phyloP scores from a whole-genome alignment of 495 filamentous ascomycete species.

The Tuber borchii region DNA sequence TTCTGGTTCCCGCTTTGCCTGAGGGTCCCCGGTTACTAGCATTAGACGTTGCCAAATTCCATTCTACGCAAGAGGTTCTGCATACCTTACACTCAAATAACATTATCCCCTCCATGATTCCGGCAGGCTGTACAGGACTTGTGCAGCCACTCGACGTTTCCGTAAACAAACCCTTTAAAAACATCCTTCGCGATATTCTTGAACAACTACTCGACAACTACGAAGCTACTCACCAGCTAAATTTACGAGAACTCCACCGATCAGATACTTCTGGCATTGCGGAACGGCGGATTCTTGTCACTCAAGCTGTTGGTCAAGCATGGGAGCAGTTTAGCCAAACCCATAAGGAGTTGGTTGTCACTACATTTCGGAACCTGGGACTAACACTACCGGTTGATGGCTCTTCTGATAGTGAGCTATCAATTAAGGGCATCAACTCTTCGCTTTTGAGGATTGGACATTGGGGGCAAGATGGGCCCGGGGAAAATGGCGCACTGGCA shows the following conservation, averaged over 20 bases:
- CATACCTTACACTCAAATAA: neutral
- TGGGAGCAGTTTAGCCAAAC: slow-evolving; percentile 11
- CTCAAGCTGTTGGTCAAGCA: slow-evolving; percentile 6
- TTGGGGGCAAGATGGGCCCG: neutral
- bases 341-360: slow-evolving; percentile 9
- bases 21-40: neutral
- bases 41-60: slow-evolving; percentile 11
- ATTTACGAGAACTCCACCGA: neutral
- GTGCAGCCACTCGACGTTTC: slow-evolving; percentile 13
- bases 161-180: slow-evolving; percentile 8
- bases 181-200: slow-evolving; percentile 3
- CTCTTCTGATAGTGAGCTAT: slow-evolving; percentile 12
- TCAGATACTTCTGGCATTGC: neutral
- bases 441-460: slow-evolving; percentile 8
- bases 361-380: slow-evolving; percentile 16
- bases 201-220: slow-evolving; percentile 5
- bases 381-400: slow-evolving; percentile 20
- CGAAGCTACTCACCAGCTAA: too few relatives aligned
- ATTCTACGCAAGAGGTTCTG: slow-evolving; percentile 8
- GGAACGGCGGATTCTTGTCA: slow-evolving; percentile 5
- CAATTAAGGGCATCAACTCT: slow-evolving; percentile 14
- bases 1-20: slow-evolving; percentile 3
- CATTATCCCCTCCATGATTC: slow-evolving; percentile 11
- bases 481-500: too few relatives aligned
- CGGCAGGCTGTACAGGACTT: neutral